A percentile compares a stretch with the other conserved stretches of the same genome.
phyloP scores from a whole-genome alignment of 768 basidiomycete genomes.

The Tulasnella sp. region DNA sequence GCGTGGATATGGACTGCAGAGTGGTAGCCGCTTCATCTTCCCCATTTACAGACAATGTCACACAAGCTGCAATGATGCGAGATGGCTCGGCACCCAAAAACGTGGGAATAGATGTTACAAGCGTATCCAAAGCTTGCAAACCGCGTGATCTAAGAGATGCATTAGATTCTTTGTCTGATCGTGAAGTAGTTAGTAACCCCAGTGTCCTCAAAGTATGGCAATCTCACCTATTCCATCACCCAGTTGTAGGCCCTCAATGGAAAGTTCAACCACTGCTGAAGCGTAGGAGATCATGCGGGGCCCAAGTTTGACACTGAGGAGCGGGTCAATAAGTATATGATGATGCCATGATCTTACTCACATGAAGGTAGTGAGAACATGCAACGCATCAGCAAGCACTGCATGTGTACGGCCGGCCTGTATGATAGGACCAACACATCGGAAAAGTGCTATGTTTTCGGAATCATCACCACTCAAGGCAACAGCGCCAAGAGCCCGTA shows the following conservation, averaged over 20 bases:
- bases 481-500: conserved; percentile 47
- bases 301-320: conserved; percentile 56
- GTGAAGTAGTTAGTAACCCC: too few species aligned
- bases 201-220: too few species aligned
- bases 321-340: too few species aligned
- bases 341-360: too few species aligned
- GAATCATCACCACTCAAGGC: conserved; percentile 45
- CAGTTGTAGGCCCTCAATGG: conserved; percentile 29
- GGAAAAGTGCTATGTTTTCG: conserved; percentile 55
- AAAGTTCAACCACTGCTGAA: conserved; percentile 53
- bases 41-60: background rate
- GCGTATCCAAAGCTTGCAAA: conserved; percentile 47
- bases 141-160: conserved; percentile 28
- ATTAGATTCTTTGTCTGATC: background rate
- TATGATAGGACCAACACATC: background rate
- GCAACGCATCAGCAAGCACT: conserved; percentile 33
- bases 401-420: background rate
- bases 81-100: conserved; percentile 67
- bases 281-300: conserved; percentile 85
- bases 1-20: conserved; percentile 15
- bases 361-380: too few species aligned
- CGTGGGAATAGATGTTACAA: conserved; percentile 65
- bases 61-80: conserved; percentile 32
- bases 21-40: background rate
- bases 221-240: too few species aligned